Evolutionary conservation across 768 basidiomycete genomes (phyloP).

Genomic region (Lactarius akahatsu): DNA sequence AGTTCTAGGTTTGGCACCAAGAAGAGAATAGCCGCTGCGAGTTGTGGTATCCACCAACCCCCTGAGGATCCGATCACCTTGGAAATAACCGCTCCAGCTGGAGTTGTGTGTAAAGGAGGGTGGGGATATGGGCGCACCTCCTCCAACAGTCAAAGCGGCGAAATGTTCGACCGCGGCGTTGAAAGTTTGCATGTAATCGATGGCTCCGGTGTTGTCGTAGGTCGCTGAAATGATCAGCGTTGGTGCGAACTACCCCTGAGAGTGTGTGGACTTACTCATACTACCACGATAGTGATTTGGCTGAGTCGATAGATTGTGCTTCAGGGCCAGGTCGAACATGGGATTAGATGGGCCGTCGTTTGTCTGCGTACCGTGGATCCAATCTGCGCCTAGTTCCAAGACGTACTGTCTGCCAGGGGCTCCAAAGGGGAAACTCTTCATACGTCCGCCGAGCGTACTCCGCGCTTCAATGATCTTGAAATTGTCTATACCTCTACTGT

Average conservation of each 20-base stretch:
- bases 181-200: slow-evolving; percentile 50
- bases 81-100: background rate
- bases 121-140: slow-evolving; percentile 39
- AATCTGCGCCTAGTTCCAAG: slow-evolving; percentile 58
- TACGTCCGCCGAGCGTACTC: slow-evolving; percentile 59
- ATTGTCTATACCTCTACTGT: slow-evolving; percentile 52
- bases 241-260: background rate
- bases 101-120: background rate
- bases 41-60: slow-evolving; percentile 56
- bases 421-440: slow-evolving; percentile 50
- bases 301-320: slow-evolving; percentile 50
- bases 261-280: slow-evolving; percentile 40
- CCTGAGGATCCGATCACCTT: slow-evolving; percentile 46
- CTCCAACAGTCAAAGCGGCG: slow-evolving; percentile 42
- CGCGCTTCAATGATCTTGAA: slow-evolving; percentile 62
- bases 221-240: slow-evolving; percentile 41
- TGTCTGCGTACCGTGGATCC: slow-evolving; percentile 54
- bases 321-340: slow-evolving; percentile 54
- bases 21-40: slow-evolving; percentile 52
- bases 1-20: slow-evolving; percentile 46
- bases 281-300: slow-evolving; percentile 45
- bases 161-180: slow-evolving; percentile 43
- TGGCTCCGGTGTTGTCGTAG: slow-evolving; percentile 51
- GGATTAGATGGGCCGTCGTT: slow-evolving; percentile 56
- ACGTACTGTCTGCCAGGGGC: slow-evolving; percentile 38